Base-by-base conservation (phyloP, 768 basidiomycete genomes). In the Paxillus rubicundulus region DNA sequence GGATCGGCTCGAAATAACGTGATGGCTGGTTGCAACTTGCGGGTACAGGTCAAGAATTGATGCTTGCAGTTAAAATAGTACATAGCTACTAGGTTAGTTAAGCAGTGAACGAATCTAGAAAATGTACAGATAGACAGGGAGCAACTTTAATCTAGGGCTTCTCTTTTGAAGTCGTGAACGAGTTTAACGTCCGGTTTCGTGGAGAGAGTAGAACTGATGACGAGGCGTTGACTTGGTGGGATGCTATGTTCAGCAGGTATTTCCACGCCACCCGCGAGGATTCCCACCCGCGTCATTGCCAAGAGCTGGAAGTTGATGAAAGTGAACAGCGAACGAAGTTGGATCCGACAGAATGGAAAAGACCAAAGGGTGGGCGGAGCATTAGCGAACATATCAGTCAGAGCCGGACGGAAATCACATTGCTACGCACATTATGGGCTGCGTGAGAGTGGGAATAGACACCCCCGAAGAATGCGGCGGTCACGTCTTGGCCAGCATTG, bases 381-480 rank as follows among this genome's bases (percentile, higher is more conserved):
- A 17, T 41, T 27, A 6, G 41, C 17, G 13, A 12, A 40, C 2
- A 32, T 33, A 38, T 59, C 49, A 59, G 55, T 28, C 3, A 32
- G 20, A 48, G 37, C 16, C 13, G 9, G 32, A 43, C 21, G 9
- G 44, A 43, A 46, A 10, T 36, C 2, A 44, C 60, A 32, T 27
- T 50, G 50, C 8, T 45, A 71, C 82, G 55, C 64, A 85, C 85
- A 56, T 88, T 89, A 66, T 87, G 85, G 10, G 90, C 90, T 6
- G 88, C 89, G 66, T 89, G 87, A 8, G 87, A 89, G 64, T 93
- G 90, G 24, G 82, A 78, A 67, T 92, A 90, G 2, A 87, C 74
- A 20, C 92, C 92, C 4, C 93, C 93, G 65, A 86, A 89, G 74
- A 95, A 95, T 2, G 88, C 79, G 1, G 86, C 78, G 0, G 92